Evolutionary conservation across 805 yeast species (phyloP).

Genomic region (Pichia insulana): DNA sequence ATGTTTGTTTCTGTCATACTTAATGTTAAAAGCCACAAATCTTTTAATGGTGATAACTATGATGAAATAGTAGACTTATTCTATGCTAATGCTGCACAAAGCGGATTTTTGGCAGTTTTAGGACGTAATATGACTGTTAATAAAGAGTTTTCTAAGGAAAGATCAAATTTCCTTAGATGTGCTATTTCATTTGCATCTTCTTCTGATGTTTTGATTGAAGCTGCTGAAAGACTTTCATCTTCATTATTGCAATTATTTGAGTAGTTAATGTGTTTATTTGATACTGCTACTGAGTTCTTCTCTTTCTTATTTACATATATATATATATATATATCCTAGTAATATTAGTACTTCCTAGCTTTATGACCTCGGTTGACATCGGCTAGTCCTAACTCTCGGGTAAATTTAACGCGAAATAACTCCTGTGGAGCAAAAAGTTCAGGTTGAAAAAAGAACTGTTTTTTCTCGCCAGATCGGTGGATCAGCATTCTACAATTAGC

Average conservation of each 20-base stretch:
- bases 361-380: too few species aligned
- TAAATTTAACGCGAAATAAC: too few species aligned
- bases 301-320: too few species aligned
- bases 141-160: conserved; percentile 34
- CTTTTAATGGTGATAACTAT: conserved; percentile 15
- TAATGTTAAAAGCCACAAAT: conserved; percentile 20
- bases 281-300: too few species aligned
- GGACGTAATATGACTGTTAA: conserved; percentile 53
- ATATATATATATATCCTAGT: too few species aligned
- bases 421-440: too few species aligned
- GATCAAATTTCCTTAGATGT: conserved; percentile 43
- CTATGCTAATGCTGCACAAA: conserved; percentile 32
- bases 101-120: conserved; percentile 48
- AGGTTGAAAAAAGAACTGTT: too few species aligned
- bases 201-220: conserved; percentile 41
- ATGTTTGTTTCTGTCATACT: conserved; percentile 46
- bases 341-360: too few species aligned
- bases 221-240: conserved; percentile 39
- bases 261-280: too few species aligned
- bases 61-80: conserved; percentile 34
- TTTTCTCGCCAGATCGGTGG: too few species aligned
- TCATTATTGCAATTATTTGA: conserved; percentile 40
- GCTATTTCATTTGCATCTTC: conserved; percentile 47
- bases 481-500: too few species aligned
- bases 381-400: too few species aligned